phyloP scores from a whole-genome alignment of 169 alveolate species.

The Eimeria brunetti region DNA sequence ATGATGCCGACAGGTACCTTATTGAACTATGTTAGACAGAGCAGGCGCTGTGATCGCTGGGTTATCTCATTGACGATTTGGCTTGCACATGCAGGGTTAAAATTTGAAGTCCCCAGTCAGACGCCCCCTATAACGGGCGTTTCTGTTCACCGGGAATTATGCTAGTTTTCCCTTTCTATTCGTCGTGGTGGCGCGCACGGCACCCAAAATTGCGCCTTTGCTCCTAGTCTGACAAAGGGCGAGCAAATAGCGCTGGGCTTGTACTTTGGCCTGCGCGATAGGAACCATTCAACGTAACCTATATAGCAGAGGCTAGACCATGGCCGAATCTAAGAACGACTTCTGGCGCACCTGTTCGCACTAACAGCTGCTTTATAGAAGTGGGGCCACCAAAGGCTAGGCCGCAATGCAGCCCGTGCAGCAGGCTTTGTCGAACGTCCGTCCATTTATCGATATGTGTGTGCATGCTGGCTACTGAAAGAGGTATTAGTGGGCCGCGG shows the following conservation, averaged over 20 bases:
- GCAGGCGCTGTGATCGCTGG: too few relatives aligned
- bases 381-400: background rate
- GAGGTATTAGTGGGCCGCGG: background rate
- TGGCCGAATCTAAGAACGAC: background rate
- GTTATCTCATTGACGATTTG: too few relatives aligned
- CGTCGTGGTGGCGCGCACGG: background rate
- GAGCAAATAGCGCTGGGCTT: background rate
- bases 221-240: background rate
- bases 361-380: background rate
- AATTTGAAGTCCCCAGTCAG: background rate
- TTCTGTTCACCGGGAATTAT: background rate
- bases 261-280: background rate
- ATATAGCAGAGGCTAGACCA: background rate
- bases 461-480: too few relatives aligned
- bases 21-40: too few relatives aligned
- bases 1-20: too few relatives aligned
- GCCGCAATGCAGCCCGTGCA: background rate
- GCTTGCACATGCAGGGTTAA: too few relatives aligned
- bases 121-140: background rate
- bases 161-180: background rate
- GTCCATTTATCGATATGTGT: too few relatives aligned
- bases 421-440: background rate
- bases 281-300: background rate
- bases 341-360: background rate
- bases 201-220: background rate